Evolutionary conservation across 177 flowering plant genomes (phyloP).

Genomic region (Vitis hybrid): DNA sequence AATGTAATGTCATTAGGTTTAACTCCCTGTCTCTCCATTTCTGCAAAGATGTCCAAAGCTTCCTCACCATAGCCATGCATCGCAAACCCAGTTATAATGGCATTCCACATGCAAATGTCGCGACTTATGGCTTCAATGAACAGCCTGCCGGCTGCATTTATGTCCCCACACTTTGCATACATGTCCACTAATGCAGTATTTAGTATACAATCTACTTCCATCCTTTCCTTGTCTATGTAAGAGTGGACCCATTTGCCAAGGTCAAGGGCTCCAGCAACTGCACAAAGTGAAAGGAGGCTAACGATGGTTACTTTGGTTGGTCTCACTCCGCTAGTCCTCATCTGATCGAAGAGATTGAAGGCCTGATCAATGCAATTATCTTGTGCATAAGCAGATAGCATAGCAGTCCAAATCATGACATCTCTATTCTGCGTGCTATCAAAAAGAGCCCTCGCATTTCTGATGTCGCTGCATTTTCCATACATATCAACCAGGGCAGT

Average conservation of each 20-base stretch:
- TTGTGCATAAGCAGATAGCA: constrained; percentile 54
- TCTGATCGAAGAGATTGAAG: constrained; percentile 36
- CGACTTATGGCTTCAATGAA: constrained; percentile 29
- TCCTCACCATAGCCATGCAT: constrained; percentile 55
- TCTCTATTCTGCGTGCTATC: constrained; percentile 37
- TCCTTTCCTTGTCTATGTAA: constrained; percentile 35
- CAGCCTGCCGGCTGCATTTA: constrained; percentile 29
- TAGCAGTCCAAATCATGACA: constrained; percentile 40
- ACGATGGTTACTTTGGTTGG: constrained; percentile 52
- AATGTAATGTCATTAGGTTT: constrained; percentile 54
- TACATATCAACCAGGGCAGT: constrained; percentile 63
- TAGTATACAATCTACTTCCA: constrained; percentile 36
- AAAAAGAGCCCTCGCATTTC: constrained; percentile 43
- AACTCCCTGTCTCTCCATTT: constrained; percentile 32
- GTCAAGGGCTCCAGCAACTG: constrained; percentile 54
- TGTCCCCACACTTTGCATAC: constrained; percentile 34
- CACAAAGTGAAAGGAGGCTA: constrained; percentile 46
- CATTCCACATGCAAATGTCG: constrained; percentile 59
- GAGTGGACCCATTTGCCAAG: constrained; percentile 56
- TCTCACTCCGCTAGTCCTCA: constrained; percentile 34
- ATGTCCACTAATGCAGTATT: constrained; percentile 35
- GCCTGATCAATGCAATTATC: constrained; percentile 37
- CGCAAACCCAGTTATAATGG: constrained; percentile 55
- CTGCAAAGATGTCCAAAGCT: constrained; percentile 43
- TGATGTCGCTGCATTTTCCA: constrained; percentile 47